Conservation (phyloP, 495 filamentous ascomycete species). For the Hyaloscypha finlandica region DNA sequence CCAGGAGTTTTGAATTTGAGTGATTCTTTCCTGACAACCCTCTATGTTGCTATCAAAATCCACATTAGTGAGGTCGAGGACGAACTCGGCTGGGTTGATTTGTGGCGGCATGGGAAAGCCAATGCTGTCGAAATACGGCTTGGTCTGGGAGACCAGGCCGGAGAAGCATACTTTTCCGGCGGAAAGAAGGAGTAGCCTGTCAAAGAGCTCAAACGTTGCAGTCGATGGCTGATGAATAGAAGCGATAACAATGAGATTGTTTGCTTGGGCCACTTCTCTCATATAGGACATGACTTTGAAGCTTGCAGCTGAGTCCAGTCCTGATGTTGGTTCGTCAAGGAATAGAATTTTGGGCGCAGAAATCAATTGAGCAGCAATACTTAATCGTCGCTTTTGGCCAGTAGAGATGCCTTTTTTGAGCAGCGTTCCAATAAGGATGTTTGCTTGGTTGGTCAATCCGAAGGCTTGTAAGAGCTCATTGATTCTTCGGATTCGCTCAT, state of each 20-base stretch:
- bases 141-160: slow-evolving; percentile 53
- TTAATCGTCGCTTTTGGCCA: slow-evolving; percentile 75
- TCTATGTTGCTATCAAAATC: slow-evolving; percentile 60
- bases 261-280: slow-evolving; percentile 57
- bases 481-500: slow-evolving; percentile 57
- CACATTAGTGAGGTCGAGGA: slow-evolving; percentile 71
- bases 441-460: slow-evolving; percentile 60
- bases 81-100: slow-evolving; percentile 75
- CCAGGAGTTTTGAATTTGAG: slow-evolving; percentile 47
- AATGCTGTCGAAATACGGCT: slow-evolving; percentile 56
- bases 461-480: slow-evolving; percentile 58
- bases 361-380: slow-evolving; percentile 74
- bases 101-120: slow-evolving; percentile 61
- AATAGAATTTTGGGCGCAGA: slow-evolving; percentile 78
- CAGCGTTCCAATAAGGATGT: slow-evolving; percentile 71
- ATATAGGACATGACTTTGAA: slow-evolving; percentile 69
- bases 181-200: slow-evolving; percentile 65
- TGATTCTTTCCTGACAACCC: slow-evolving; percentile 39
- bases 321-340: slow-evolving; percentile 86
- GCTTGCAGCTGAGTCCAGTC: slow-evolving; percentile 75
- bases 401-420: slow-evolving; percentile 75
- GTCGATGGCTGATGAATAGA: slow-evolving; percentile 91
- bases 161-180: slow-evolving; percentile 71
- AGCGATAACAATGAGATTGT: slow-evolving; percentile 76
- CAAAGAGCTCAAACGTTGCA: slow-evolving; percentile 79